A percentile compares a stretch with the other conserved stretches of the same genome.
Evolutionary conservation across 306 rosid genomes (phyloP).

Genomic region (Gynostemma pentaphyllum): DNA sequence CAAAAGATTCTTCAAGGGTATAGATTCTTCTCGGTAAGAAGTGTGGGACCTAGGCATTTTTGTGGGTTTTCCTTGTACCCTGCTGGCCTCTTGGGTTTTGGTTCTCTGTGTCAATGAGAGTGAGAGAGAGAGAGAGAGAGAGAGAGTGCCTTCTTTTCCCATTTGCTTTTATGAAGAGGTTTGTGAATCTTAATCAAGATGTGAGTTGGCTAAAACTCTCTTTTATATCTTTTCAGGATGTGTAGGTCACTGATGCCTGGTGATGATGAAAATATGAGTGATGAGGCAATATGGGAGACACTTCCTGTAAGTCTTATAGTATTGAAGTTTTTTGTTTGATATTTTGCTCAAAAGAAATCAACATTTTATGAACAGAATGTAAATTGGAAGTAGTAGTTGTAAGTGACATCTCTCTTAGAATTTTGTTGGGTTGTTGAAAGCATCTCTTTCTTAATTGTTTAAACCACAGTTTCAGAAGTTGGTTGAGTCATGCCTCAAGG

Average conservation of each 20-base stretch:
- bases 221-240: constrained; percentile 50
- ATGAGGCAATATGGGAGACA: constrained; percentile 90
- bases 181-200: not conserved
- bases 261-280: constrained; percentile 81
- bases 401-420: not conserved
- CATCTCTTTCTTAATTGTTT: not conserved
- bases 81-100: too few species aligned
- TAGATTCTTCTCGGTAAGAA: too few species aligned
- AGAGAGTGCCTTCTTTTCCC: not conserved
- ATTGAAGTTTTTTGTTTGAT: not conserved
- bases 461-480: too few species aligned
- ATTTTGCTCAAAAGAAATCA: not conserved
- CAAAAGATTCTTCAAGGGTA: too few species aligned
- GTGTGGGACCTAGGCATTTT: too few species aligned
- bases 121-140: too few species aligned
- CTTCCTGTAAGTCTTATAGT: constrained; percentile 64
- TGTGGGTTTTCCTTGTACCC: too few species aligned
- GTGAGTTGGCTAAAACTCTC: not conserved
- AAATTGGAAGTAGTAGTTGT: not conserved
- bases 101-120: too few species aligned
- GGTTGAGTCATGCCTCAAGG: not conserved
- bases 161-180: constrained; percentile 6
- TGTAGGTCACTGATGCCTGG: constrained; percentile 96
- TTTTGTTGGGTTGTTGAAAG: not conserved
- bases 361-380: not conserved